Conservation (phyloP, 345 rosid species). For the Euphorbia lathyris region DNA sequence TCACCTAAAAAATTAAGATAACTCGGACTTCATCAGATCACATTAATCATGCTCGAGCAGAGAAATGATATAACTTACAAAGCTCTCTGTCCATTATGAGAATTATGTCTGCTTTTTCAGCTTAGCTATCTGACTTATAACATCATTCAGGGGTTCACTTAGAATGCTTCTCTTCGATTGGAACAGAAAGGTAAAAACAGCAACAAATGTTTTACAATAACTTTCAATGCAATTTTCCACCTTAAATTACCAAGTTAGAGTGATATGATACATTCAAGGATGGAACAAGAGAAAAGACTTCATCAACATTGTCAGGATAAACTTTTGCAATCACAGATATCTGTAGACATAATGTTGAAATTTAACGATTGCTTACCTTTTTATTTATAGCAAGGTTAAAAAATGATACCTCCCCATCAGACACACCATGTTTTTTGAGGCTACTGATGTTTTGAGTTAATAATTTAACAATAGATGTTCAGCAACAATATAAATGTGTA, state of each 20-base stretch:
- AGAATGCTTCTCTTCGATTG: no score
- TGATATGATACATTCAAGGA: slow-evolving; percentile 70
- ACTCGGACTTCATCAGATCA: no score
- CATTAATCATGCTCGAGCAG: no score
- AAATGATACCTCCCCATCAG: no score
- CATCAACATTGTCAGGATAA: slow-evolving; percentile 71
- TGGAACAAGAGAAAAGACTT: slow-evolving; percentile 74
- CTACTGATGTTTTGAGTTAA: no score
- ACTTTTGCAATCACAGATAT: no score
- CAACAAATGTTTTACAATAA: no score
- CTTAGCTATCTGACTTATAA: slow-evolving; percentile 36
- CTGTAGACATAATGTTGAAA: slow-evolving; percentile 36
- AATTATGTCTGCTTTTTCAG: slow-evolving; percentile 27
- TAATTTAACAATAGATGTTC: slow-evolving; percentile 21
- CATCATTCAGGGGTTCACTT: slow-evolving; percentile 37
- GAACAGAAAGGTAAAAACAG: no score
- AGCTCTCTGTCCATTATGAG: neutral
- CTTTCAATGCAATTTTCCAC: no score
- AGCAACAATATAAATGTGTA: slow-evolving; percentile 12
- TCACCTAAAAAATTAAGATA: no score
- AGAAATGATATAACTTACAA: slow-evolving; percentile 4
- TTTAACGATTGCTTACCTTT: slow-evolving; percentile 16
- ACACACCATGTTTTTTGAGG: no score
- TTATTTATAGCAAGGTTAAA: slow-evolving; percentile 13
- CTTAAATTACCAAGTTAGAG: no score